Evolutionary conservation across 306 rosid species (phyloP).

Genomic region (Prunus mongolica): DNA sequence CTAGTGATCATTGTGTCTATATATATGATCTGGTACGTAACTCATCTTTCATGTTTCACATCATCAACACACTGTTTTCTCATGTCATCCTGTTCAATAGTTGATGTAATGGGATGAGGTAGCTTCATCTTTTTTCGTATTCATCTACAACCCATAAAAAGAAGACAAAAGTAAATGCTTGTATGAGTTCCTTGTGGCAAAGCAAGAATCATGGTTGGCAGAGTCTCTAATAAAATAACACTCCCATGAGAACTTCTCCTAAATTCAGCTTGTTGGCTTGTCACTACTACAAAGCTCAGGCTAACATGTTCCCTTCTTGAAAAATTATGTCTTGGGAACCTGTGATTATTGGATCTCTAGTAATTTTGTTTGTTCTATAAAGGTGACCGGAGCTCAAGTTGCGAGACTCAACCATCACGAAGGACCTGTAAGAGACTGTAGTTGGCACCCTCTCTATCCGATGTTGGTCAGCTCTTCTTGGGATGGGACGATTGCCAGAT

Average conservation of each 20-base stretch:
- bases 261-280: background rate
- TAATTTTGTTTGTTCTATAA: constrained; percentile 11
- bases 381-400: constrained; percentile 84
- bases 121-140: background rate
- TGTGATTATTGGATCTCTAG: background rate
- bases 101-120: background rate
- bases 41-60: background rate
- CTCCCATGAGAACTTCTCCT: background rate
- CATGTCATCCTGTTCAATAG: background rate
- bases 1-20: constrained; percentile 64
- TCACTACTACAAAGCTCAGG: background rate
- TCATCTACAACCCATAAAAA: background rate
- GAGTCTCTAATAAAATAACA: background rate
- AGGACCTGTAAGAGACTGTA: constrained; percentile 86
- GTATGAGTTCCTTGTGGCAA: background rate
- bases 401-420: constrained; percentile 81
- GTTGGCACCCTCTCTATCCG: constrained; percentile 86
- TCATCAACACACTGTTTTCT: background rate
- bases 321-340: background rate
- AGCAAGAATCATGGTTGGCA: background rate
- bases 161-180: background rate
- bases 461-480: constrained; percentile 90
- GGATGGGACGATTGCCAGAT: constrained; percentile 87
- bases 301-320: background rate
- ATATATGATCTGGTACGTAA: constrained; percentile 81